These are phyloP conservation scores for Juncus inflexus DNA, from an alignment of 176 grass and related monocot genomes.

Conservation along the genomic window DNA sequence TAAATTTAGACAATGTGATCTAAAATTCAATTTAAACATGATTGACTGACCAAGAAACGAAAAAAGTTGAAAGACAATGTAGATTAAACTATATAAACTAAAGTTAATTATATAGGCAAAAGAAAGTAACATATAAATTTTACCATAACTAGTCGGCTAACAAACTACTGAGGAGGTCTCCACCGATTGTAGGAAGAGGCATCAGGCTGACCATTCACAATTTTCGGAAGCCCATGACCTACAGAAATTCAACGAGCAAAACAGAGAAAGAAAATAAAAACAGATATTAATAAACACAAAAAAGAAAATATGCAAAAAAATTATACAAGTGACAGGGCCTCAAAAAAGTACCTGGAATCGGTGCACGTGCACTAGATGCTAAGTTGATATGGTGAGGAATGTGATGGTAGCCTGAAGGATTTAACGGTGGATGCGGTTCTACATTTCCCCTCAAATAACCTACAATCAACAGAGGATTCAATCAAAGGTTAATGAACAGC, in stretches of 20 bases:
- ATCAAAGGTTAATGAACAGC: background rate
- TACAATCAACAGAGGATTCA: constrained; percentile 5
- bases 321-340: background rate
- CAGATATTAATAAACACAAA: constrained; percentile 5
- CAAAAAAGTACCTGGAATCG: constrained; percentile 16
- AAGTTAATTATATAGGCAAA: background rate
- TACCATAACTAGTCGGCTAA: background rate
- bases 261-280: background rate
- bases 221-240: constrained; percentile 15
- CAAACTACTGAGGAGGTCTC: constrained; percentile 16
- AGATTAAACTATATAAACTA: too few species aligned
- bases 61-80: too few species aligned
- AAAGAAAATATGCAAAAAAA: constrained; percentile 6
- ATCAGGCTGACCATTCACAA: too few species aligned
- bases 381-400: constrained; percentile 3
- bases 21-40: too few species aligned
- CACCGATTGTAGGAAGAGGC: background rate
- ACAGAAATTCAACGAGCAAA: background rate
- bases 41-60: background rate
- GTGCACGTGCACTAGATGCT: constrained; percentile 6
- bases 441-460: constrained; percentile 25
- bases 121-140: background rate
- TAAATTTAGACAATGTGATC: background rate
- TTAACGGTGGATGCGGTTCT: constrained; percentile 19
- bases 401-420: constrained; percentile 10